phyloP scores from a whole-genome alignment of 352 stramenopile species.

The Phytophthora macrochlamydospora region DNA sequence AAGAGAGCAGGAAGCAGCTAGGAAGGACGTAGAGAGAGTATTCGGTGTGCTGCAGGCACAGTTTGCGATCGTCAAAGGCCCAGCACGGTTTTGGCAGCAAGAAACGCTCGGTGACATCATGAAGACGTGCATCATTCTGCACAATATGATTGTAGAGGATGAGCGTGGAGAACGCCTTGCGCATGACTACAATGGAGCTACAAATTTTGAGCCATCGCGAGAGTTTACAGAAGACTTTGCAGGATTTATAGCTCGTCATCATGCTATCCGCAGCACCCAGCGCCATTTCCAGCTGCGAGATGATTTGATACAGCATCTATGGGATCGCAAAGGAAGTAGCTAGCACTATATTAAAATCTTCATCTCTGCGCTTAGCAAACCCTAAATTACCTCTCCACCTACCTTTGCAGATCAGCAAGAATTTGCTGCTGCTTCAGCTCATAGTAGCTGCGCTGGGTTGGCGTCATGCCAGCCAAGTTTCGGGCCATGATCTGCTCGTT shows the following conservation, averaged over 20 bases:
- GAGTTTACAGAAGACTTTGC: background rate
- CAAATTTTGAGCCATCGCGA: background rate
- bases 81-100: background rate
- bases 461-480: background rate
- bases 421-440: conserved; percentile 4
- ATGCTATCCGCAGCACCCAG: background rate
- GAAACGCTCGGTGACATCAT: background rate
- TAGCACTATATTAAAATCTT: background rate
- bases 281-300: background rate
- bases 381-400: background rate
- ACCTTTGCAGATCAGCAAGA: background rate
- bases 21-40: background rate
- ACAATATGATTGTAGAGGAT: background rate
- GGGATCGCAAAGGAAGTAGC: background rate
- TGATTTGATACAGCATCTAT: background rate
- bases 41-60: background rate
- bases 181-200: too few species aligned
- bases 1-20: background rate
- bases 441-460: background rate
- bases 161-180: background rate
- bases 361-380: background rate
- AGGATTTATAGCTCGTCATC: background rate
- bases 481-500: conserved; percentile 6
- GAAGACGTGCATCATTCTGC: background rate
- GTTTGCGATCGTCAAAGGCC: background rate